phyloP scores from a whole-genome alignment of 257 asterid species.

The Mitragyna speciosa region DNA sequence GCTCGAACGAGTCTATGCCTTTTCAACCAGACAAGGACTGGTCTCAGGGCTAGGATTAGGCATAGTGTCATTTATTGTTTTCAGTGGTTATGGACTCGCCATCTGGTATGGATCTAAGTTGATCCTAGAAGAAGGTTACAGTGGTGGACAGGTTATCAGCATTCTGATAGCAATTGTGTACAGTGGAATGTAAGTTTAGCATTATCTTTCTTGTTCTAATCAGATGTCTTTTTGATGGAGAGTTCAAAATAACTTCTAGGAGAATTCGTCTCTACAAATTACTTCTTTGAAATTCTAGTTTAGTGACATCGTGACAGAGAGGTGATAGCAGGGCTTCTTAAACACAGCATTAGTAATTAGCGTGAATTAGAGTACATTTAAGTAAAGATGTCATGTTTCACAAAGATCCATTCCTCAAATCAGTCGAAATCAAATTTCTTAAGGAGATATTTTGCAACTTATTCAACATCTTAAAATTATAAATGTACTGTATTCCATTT shows the following conservation, averaged over 20 bases:
- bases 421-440: no score
- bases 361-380: no score
- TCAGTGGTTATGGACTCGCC: conserved; percentile 57
- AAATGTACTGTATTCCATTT: not conserved
- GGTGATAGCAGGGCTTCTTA: no score
- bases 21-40: conserved; percentile 56
- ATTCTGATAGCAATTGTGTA: conserved; percentile 47
- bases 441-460: not conserved
- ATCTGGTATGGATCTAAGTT: conserved; percentile 68
- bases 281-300: no score
- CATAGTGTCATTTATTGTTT: conserved; percentile 37
- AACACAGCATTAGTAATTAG: no score
- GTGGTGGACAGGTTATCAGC: conserved; percentile 58
- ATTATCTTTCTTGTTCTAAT: not conserved
- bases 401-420: not conserved
- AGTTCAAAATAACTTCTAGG: no score
- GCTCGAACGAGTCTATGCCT: conserved; percentile 46
- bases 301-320: no score
- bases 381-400: not conserved
- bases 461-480: not conserved
- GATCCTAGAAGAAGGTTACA: conserved; percentile 45
- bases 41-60: conserved; percentile 64
- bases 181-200: conserved; percentile 37
- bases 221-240: no score
- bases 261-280: no score